Percentiles rank a stretch among this genome's conserved stretches.
These are phyloP conservation scores for Colletotrichum sp. DNA, from an alignment of 2,329 filamentous ascomycete genomes.

Conservation along the genomic window DNA sequence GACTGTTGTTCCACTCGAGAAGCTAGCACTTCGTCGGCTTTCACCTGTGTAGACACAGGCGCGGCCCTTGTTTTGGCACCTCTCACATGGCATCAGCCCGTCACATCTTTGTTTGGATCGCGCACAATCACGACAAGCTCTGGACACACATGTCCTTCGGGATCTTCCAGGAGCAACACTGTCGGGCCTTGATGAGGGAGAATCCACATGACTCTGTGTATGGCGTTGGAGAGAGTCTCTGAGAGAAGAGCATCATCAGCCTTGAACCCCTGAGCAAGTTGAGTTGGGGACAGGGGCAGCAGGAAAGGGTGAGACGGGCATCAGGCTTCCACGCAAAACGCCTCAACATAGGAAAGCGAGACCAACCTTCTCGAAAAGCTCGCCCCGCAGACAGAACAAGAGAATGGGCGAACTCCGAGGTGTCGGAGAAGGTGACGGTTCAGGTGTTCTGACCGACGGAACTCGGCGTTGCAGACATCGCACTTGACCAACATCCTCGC, in stretches of 20 bases:
- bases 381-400: not conserved
- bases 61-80: not conserved
- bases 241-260: not conserved
- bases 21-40: not conserved
- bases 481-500: not conserved
- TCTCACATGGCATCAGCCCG: not conserved
- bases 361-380: not conserved
- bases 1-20: not conserved
- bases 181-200: fast-evolving
- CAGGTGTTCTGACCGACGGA: constrained; percentile 1
- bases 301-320: fast-evolving
- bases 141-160: not conserved
- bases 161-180: not conserved
- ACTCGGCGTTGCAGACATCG: not conserved
- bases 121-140: not conserved
- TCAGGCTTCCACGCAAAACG: not conserved
- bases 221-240: not conserved
- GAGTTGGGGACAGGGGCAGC: not conserved
- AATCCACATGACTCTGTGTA: not conserved
- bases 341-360: not conserved
- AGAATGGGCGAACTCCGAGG: not conserved
- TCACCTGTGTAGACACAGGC: not conserved
- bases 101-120: not conserved
- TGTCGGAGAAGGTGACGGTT: not conserved
- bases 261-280: not conserved